These are phyloP conservation scores for Crithidia expoeki DNA, from an alignment of 208 protist species.

Conservation along the genomic window DNA sequence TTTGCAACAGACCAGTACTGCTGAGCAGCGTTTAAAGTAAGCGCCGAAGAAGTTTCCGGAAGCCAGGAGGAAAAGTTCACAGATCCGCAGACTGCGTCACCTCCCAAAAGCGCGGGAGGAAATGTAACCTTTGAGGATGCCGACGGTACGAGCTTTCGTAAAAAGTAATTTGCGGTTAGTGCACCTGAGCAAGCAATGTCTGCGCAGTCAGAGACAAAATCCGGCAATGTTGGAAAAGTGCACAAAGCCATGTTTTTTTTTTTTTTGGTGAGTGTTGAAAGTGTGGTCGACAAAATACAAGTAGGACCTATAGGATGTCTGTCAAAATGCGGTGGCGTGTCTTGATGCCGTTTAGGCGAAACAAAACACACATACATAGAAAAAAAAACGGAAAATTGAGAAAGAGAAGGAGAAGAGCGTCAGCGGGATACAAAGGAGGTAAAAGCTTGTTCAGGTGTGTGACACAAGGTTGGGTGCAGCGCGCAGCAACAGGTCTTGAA, in stretches of 20 bases:
- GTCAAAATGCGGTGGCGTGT: too few relatives aligned
- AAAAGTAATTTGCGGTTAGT: slow-evolving; percentile 10
- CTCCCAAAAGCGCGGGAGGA: background rate
- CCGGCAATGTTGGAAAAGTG: background rate
- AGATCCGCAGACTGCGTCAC: slow-evolving; percentile 5
- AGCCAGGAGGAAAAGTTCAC: slow-evolving; percentile 23
- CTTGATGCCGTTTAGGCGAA: too few relatives aligned
- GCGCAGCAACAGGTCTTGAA: too few relatives aligned
- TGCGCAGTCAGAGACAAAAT: slow-evolving; percentile 33
- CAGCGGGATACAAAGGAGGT: too few relatives aligned
- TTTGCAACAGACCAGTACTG: background rate
- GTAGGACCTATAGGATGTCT: too few relatives aligned
- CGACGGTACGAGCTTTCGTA: background rate
- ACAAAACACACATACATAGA: background rate
- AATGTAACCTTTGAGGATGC: background rate
- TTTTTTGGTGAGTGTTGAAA: too few relatives aligned
- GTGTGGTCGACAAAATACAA: too few relatives aligned
- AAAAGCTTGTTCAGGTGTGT: too few relatives aligned
- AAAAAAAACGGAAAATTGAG: background rate
- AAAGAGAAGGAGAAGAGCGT: background rate
- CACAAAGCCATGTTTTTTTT: slow-evolving; percentile 18
- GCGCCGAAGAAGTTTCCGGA: background rate
- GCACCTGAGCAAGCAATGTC: slow-evolving; percentile 24
- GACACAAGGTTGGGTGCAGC: too few relatives aligned
- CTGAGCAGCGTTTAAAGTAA: background rate